These are phyloP conservation scores for Sclerotinia borealis DNA, from an alignment of 2,329 filamentous ascomycete genomes.

Conservation along the genomic window DNA sequence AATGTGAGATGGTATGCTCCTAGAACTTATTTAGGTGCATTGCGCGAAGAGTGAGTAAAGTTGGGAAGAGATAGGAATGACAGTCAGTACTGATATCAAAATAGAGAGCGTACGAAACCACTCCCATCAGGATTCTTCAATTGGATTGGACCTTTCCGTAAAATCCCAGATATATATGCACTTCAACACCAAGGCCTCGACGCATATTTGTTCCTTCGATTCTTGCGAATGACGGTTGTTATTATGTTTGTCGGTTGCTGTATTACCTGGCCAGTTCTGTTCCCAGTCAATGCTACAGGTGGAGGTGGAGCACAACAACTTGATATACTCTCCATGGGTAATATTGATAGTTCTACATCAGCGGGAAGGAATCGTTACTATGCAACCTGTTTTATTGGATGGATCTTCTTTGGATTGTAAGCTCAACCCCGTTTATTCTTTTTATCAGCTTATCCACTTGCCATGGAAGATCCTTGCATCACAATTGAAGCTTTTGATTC, in stretches of 20 bases:
- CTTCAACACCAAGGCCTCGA: slow-evolving; percentile 90
- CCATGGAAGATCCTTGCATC: not conserved
- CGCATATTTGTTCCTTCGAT: slow-evolving; percentile 84
- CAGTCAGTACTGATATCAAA: slow-evolving; percentile 15
- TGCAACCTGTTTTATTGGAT: slow-evolving; percentile 68
- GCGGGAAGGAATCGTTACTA: slow-evolving; percentile 58
- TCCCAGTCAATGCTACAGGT: slow-evolving; percentile 81
- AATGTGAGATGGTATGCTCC: slow-evolving; percentile 48
- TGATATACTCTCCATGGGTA: slow-evolving; percentile 72
- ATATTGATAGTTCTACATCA: slow-evolving; percentile 54
- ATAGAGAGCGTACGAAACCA: slow-evolving; percentile 50
- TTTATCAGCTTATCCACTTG: too few relatives aligned
- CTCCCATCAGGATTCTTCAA: slow-evolving; percentile 57
- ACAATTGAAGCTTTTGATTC: too few relatives aligned
- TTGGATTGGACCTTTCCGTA: slow-evolving; percentile 63
- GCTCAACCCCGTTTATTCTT: not conserved
- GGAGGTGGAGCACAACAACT: slow-evolving; percentile 59
- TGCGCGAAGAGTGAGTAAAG: slow-evolving; percentile 38
- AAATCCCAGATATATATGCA: slow-evolving; percentile 67
- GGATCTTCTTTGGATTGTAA: slow-evolving; percentile 73
- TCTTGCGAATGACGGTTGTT: slow-evolving; percentile 69
- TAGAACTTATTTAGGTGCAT: slow-evolving; percentile 46
- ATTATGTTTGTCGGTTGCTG: slow-evolving; percentile 78
- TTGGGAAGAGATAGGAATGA: not conserved
- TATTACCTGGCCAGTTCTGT: slow-evolving; percentile 82